phyloP scores from a whole-genome alignment of 495 filamentous ascomycete species.

The Penicillium paxilli region DNA sequence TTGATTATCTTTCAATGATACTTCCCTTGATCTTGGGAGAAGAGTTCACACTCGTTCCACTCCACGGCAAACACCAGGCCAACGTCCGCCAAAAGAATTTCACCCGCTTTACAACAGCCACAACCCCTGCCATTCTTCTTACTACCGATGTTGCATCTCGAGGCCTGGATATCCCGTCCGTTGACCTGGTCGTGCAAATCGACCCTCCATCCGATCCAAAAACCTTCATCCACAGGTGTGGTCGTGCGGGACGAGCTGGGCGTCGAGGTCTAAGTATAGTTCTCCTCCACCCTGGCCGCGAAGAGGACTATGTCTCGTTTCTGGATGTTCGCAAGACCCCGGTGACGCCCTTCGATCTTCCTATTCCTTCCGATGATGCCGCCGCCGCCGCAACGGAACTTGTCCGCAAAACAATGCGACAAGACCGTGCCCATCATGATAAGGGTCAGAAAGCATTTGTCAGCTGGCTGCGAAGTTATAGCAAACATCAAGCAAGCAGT shows the following conservation, averaged over 20 bases:
- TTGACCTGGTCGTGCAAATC: conserved; percentile 91
- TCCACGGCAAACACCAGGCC: conserved; percentile 87
- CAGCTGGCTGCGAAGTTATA: conserved; percentile 86
- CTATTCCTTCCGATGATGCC: conserved; percentile 52
- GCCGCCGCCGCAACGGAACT: conserved; percentile 49
- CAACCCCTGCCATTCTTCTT: conserved; percentile 72
- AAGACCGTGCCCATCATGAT: conserved; percentile 83
- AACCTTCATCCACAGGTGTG: conserved; percentile 91
- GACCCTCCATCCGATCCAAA: conserved; percentile 93
- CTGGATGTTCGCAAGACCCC: conserved; percentile 89
- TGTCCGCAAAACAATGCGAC: conserved; percentile 61
- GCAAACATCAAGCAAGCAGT: conserved; percentile 84
- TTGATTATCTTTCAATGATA: conserved; percentile 85
- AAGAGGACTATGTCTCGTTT: conserved; percentile 88
- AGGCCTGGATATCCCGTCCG: conserved; percentile 90
- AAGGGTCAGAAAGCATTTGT: conserved; percentile 90
- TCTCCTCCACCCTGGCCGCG: conserved; percentile 76
- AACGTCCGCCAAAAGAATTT: conserved; percentile 82
- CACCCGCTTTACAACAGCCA: conserved; percentile 67
- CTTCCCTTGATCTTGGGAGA: conserved; percentile 64
- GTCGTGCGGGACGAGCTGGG: conserved; percentile 88
- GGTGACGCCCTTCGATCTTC: conserved; percentile 60
- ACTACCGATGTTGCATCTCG: conserved; percentile 85
- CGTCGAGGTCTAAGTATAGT: conserved; percentile 82
- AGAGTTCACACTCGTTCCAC: conserved; percentile 66